Base-by-base conservation (phyloP, 331 rosid species). In the Dryas integrifolia region DNA sequence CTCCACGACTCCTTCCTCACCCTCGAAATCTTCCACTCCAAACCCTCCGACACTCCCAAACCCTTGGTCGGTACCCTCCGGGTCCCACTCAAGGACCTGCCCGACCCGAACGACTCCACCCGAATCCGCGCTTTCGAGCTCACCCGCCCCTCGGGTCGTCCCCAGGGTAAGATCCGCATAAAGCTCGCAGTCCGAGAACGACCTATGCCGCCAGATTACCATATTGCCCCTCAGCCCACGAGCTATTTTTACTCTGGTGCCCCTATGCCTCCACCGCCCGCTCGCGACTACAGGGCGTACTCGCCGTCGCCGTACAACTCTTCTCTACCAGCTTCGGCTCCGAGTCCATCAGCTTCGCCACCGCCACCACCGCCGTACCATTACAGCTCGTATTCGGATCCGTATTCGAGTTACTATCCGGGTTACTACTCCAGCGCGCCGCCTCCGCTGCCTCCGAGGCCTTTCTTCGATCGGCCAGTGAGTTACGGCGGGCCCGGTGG, bases 11-110 rank as follows among this genome's bases (percentile, higher is more conserved):
- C 94, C 48, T 76, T 74, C 83, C 96, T 92, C 77, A 85, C 94
- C 75, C 89, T 92, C 30, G 96, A 92, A 70, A 84, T 92, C 78
- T 92, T 92, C 86, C 97, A 92, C 52, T 92, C 96, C 80, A 90
- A 80, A 77, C 96, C 97, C 75, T 86, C 94, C 56, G 97, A 89
- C 16, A 83, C 96, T 4, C 90, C 89, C 49, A 92, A 92, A 26
- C 97, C 97, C 83, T 80, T 92, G 9, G 97, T 89, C 41, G 97
- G 88, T 1, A 83, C 94, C 9, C 92, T 92, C 76, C 87, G 89
- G 9, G 67, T 89, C 68, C 76, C 89, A 0, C 88, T 89, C 66
- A 74, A 67, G n/a, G 92, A 88, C 75, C 76, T 88, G 5, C 81
- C 67, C 40, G 85, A 83, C 60, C 83, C 76, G 51, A 66, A 75